Evolutionary conservation across 2,329 filamentous ascomycete species (phyloP), one percentile per base, ranked within the genome.

Genomic region (Venturia effusa): DNA sequence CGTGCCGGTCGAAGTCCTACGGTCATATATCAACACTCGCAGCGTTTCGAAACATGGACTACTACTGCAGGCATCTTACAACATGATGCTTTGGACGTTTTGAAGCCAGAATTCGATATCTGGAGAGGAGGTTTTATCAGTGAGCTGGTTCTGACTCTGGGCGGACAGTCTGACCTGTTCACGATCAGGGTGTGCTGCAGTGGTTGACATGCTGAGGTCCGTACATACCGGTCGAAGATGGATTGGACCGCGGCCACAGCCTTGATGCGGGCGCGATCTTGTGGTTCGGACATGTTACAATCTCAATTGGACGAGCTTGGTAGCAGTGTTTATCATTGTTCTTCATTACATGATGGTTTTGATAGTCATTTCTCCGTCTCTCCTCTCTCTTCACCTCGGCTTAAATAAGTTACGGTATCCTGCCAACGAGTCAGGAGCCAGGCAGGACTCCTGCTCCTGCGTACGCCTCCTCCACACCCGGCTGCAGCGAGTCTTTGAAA

Each of bases 1-100:
- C 72, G 51, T 73, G 68, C 51, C 67, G 66, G 64, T 76, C 74
- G 62, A 73, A 76, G 64, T 75, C 73, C 73, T 76, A 54, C 8
- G 51, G 51, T 30, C 22, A 27, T 19, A 57, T 15, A 19, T 62
- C 15, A 34, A 48, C 39, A 62, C 19, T n/a, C 37, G 17, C 40
- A 24, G 63, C 27, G 57, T 24, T 43, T 61, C 24, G 30, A 61
- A 39, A 32, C 32, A 30, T 19, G 7, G 41, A 22, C 24, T 4
- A 45, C 19, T 51, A 43, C 40, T 45, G 45, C 61, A 59, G 22
- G 37, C 40, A 61, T 32, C 70, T 65, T 59, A 75, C 74, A 22
- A 72, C 67, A 66, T 75, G 74, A 48, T 70, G 66, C 37, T 69
- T 64, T 6, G 72, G 71, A 34, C 74, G 67, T 60, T 68, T 68